Evolutionary conservation across 805 yeast species (phyloP).

Genomic region (Wickerhamiella cacticola): DNA sequence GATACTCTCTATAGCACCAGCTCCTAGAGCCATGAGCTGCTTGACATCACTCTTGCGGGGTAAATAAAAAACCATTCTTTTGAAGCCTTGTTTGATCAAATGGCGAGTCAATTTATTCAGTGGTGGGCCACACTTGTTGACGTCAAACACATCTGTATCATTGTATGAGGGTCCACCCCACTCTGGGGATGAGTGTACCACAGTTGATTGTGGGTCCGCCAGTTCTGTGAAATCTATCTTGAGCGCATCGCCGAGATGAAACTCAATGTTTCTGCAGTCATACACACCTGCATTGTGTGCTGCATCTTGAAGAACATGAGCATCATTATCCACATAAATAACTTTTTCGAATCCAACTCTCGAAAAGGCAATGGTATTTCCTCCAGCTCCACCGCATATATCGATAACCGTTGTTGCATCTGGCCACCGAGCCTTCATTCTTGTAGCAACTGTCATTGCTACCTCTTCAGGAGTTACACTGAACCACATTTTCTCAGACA

Average conservation of each 20-base stretch:
- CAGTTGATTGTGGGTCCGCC: constrained; percentile 14
- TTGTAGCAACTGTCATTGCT: constrained; percentile 38
- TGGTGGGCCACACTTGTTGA: constrained; percentile 18
- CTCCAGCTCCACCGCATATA: constrained; percentile 81
- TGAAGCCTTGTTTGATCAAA: constrained; percentile 11
- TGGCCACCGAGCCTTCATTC: constrained; percentile 14
- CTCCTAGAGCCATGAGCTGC: constrained; percentile 18
- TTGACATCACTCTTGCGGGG: constrained; percentile 19
- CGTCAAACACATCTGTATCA: constrained; percentile 16
- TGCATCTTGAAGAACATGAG: constrained; percentile 22
- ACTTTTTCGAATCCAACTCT: constrained; percentile 29
- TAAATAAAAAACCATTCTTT: constrained; percentile 14
- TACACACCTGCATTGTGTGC: constrained; percentile 53
- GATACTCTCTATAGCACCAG: constrained; percentile 17
- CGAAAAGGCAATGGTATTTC: constrained; percentile 66
- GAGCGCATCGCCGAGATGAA: constrained; percentile 40
- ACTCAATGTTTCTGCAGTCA: constrained; percentile 40
- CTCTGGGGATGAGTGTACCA: constrained; percentile 22
- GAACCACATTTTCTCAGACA: constrained; percentile 70
- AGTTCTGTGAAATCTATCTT: constrained; percentile 20
- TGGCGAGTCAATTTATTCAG: constrained; percentile 14
- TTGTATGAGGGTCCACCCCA: constrained; percentile 25
- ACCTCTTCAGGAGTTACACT: constrained; percentile 76
- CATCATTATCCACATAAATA: constrained; percentile 23
- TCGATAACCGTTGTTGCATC: constrained; percentile 36